Conservation (phyloP, 805 yeast genomes). For the Saccharomyces cerevisiae region DNA sequence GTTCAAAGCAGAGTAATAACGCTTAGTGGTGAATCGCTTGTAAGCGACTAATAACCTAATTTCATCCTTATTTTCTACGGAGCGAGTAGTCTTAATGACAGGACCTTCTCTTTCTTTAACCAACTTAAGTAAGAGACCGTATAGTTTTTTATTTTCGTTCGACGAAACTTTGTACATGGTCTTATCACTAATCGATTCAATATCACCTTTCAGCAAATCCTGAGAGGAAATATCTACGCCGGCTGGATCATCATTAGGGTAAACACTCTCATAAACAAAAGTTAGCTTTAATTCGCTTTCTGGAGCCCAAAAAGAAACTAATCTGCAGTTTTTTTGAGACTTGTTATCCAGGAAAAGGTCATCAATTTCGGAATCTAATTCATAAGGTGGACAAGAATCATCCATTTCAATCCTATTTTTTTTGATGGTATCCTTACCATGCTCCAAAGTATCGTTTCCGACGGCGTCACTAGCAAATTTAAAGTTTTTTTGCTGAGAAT, state of each 20-base stretch:
- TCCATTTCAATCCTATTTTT: constrained; percentile 1
- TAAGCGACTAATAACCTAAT: constrained; percentile 83
- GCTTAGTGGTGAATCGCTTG: constrained; percentile 74
- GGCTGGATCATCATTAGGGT: constrained; percentile 27
- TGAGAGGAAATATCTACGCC: constrained; percentile 13
- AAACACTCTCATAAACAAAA: constrained; percentile 73
- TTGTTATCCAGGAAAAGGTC: constrained; percentile 63
- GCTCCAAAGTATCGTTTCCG: neutral
- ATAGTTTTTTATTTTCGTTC: constrained; percentile 66
- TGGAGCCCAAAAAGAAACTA: constrained; percentile 46
- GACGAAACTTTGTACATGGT: constrained; percentile 74
- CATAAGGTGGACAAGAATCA: constrained; percentile 32
- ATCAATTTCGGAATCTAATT: constrained; percentile 72
- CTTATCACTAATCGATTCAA: constrained; percentile 65
- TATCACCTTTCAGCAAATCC: constrained; percentile 33
- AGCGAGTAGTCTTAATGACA: constrained; percentile 70
- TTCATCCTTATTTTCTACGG: constrained; percentile 72
- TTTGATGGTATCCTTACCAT: neutral
- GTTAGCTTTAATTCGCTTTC: constrained; percentile 28
- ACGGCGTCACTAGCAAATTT: neutral
- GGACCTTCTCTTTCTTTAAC: constrained; percentile 81
- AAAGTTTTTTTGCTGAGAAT: neutral
- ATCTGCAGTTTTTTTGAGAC: constrained; percentile 62
- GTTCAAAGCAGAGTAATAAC: constrained; percentile 78
- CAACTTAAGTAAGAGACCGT: constrained; percentile 60